Base-by-base conservation (phyloP, 441 rosid genomes). In the Populus trichocarpa region DNA sequence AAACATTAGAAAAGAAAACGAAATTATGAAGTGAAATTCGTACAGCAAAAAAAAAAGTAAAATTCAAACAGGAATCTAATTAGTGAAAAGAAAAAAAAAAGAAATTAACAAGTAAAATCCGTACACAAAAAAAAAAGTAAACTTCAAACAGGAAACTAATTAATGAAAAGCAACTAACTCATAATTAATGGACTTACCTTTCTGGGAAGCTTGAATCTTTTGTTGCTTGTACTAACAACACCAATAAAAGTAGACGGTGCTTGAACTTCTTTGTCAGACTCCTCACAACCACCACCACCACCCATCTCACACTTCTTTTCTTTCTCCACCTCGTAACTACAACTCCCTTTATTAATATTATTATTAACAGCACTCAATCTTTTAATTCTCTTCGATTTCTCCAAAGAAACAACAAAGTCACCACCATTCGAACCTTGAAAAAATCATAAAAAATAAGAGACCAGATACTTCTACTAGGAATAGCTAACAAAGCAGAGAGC, bases 331-430 rank as follows among this genome's bases (percentile, higher is more conserved):
- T 80, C 30, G 74, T 71, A 33, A n/a, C 38, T 1, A 63, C 28
- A 63, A 68, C 23, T 68, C 71, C 40, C 73, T 38, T n/a, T 25
- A 10, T 11, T 70, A 2, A 3, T 40, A 22, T 25, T 70, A 46
- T 10, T 70, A 36, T 87, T 85, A 84, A 87, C 90, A 70, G 87
- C 77, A 42, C 93, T 81, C 78, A 91, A 79, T 83, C 84, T 86
- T 81, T 86, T 85, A 64, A 86, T 76, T 81, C 86, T 86, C 88
- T 84, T 89, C 22, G 83, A 81, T 87, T 89, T 92, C 81, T 85
- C 86, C 84, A 78, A 66, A 72, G 86, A 73, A 69, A 73, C 57
- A 33, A 53, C 79, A 78, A 82, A 83, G 81, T 40, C 81, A 69
- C 67, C 72, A 69, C 77, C 87, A 81, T 84, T 65, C 76, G 74